Base-by-base conservation (phyloP, 2,329 filamentous ascomycete genomes). In the Colletotrichum limetticola region DNA sequence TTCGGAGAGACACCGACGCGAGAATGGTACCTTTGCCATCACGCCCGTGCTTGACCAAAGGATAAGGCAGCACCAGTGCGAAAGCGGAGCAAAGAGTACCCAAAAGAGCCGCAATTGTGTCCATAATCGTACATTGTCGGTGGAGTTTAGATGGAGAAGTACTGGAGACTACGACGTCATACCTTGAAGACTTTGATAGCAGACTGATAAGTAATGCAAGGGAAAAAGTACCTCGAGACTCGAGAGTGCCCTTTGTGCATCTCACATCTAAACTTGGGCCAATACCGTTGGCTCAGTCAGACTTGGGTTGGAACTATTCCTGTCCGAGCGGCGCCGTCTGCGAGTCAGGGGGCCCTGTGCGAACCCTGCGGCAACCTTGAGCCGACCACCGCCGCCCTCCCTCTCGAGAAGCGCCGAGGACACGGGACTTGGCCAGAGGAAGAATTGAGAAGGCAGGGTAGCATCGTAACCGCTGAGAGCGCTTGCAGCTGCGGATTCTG, bases 331-430 rank as follows among this genome's bases (percentile, higher is more conserved):
- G 28, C 57, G 49, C 57, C 42, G 35, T 56, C 28, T 70, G 60
- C 71, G 66, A 71, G 71, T 73, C 71, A 73, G 71, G 71, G 71
- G 60, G 22, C 55, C 60, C 67, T 71, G 71, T 53, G 61, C 60
- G 55, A 70, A 61, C 70, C 70, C 60, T 70, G 60, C 66, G 66
- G 59, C 12, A 28, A 59, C 66, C 46, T 35, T 72, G 56, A 26
- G 60, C 55, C 52, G 5, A 49, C 5, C 3, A 26, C 26, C 42
- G n/a, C n/a, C 26, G 30, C 61, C 28, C 37, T 16, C 37, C 22
- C 46, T 42, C n/a, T 22, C 42, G 42, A 65, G 66, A 72, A 66
- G 55, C 66, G 66, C 70, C 60, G 66, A 70, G 56, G 28, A 37
- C 59, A 64, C 16, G 19, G 32, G 64, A 57, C 35, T 58, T 8